Conservation (phyloP, 768 basidiomycete genomes). For the Gymnopilus dilepis region DNA sequence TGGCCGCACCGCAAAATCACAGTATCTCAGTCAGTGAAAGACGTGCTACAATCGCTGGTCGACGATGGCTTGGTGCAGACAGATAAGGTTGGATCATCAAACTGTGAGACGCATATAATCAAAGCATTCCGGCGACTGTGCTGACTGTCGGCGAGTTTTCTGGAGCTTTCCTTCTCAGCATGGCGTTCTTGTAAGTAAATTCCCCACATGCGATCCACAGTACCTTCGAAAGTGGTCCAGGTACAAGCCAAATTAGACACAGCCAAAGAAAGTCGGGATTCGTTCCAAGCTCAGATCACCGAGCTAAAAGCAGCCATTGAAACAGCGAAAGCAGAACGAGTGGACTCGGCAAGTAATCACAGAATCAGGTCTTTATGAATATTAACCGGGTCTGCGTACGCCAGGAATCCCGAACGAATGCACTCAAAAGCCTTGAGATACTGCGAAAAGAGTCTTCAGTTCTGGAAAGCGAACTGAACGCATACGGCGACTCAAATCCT, state of each 20-base stretch:
- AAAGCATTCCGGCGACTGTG: constrained; percentile 28
- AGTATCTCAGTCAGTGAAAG: constrained; percentile 93
- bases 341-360: constrained; percentile 55
- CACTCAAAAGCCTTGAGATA: constrained; percentile 53
- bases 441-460: constrained; percentile 53
- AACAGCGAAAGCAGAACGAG: constrained; percentile 56
- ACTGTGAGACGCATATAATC: constrained; percentile 62
- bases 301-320: constrained; percentile 55
- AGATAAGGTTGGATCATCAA: constrained; percentile 95
- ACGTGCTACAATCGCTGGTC: constrained; percentile 85
- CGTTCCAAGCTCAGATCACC: constrained; percentile 49
- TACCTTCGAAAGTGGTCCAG: constrained; percentile 35
- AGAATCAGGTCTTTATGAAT: constrained; percentile 1
- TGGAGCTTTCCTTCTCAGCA: constrained; percentile 95
- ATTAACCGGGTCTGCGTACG: constrained; percentile 8
- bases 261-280: constrained; percentile 51
- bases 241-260: constrained; percentile 59
- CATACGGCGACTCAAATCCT: constrained; percentile 87
- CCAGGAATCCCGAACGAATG: constrained; percentile 61
- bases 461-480: constrained; percentile 71
- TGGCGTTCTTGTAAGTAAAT: constrained; percentile 65
- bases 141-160: constrained; percentile 62
- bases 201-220: not conserved
- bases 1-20: not conserved
- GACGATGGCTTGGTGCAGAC: constrained; percentile 85